Conservation (phyloP, 106 monocot genomes). For the Amphibolis antarctica region DNA sequence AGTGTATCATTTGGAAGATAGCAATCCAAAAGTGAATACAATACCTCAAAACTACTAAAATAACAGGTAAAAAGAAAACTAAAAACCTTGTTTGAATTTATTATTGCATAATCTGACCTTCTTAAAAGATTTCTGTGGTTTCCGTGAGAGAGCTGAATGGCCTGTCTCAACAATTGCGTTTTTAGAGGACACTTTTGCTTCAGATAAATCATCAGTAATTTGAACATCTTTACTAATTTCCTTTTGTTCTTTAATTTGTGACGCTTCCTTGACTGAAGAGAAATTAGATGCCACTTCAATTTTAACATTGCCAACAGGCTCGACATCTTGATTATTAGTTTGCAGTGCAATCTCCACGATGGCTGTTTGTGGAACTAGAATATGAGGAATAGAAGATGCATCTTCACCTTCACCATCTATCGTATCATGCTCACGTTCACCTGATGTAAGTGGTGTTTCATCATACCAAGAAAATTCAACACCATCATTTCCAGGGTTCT, state of each 20-base stretch:
- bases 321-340: background rate
- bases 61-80: background rate
- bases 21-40: background rate
- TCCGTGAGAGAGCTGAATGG: slow-evolving; percentile 7
- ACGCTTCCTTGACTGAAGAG: slow-evolving; percentile 8
- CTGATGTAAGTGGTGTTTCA: slow-evolving; percentile 18
- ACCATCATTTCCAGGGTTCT: slow-evolving; percentile 3
- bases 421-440: slow-evolving; percentile 22
- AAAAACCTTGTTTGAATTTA: background rate
- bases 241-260: slow-evolving; percentile 7
- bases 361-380: background rate
- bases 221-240: slow-evolving; percentile 1
- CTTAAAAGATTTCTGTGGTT: slow-evolving; percentile 16
- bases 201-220: background rate
- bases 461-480: slow-evolving; percentile 25
- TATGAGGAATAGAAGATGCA: slow-evolving; percentile 4
- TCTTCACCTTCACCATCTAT: slow-evolving; percentile 22
- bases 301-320: background rate
- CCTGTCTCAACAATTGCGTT: slow-evolving; percentile 12
- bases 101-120: slow-evolving; percentile 19
- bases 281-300: background rate
- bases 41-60: background rate
- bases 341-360: slow-evolving; percentile 1
- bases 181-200: slow-evolving; percentile 6
- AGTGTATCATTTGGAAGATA: background rate